phyloP scores from a whole-genome alignment of 2,329 filamentous ascomycete genomes.

The Anisogramma anomala region DNA sequence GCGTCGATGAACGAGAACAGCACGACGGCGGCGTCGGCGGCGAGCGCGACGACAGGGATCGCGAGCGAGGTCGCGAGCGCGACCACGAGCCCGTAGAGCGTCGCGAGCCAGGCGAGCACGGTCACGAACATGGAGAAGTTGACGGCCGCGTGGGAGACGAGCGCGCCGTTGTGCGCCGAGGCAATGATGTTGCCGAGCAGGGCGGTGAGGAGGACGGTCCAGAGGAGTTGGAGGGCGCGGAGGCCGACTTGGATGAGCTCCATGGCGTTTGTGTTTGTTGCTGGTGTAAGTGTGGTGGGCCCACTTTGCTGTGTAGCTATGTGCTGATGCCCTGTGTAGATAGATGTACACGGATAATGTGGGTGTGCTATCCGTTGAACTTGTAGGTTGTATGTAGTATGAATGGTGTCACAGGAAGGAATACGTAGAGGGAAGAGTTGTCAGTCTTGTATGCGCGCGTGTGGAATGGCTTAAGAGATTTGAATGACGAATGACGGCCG shows the following conservation, averaged over 20 bases:
- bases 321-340: not conserved
- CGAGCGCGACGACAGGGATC: conserved; percentile 40
- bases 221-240: conserved; percentile 39
- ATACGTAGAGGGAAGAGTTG: too few species aligned
- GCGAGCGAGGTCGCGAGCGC: conserved; percentile 41
- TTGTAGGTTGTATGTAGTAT: not conserved
- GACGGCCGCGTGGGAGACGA: conserved; percentile 35
- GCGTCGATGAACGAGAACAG: conserved; percentile 61
- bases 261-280: conserved; percentile 18
- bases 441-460: too few species aligned
- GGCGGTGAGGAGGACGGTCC: conserved; percentile 41
- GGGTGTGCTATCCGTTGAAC: not conserved
- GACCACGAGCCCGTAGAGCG: conserved; percentile 50
- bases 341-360: not conserved
- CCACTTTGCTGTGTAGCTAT: not conserved
- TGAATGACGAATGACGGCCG: not conserved
- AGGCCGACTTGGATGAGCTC: conserved; percentile 34
- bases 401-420: not conserved
- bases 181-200: conserved; percentile 49
- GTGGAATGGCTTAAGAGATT: not conserved
- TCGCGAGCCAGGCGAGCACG: conserved; percentile 52
- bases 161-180: conserved; percentile 32
- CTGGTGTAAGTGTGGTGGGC: not conserved
- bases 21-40: conserved; percentile 46
- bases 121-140: conserved; percentile 61